phyloP scores from a whole-genome alignment of 179 eudicot species.

The Carnegiea gigantea region DNA sequence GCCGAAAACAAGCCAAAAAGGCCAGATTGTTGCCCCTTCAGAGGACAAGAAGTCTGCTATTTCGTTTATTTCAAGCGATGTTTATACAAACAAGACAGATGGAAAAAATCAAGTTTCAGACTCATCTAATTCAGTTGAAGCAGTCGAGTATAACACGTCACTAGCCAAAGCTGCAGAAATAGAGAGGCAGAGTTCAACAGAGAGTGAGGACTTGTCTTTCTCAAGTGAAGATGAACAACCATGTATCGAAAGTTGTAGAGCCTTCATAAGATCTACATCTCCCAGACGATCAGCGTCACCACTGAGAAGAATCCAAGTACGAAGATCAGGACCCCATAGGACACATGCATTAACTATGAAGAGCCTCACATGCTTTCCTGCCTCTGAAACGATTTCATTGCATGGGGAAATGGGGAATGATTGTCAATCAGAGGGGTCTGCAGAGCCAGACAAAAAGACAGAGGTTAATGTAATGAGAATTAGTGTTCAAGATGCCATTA shows the following conservation, averaged over 20 bases:
- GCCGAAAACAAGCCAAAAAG: constrained; percentile 42
- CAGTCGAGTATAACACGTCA: constrained; percentile 70
- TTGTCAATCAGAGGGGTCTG: constrained; percentile 51
- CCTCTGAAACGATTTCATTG: constrained; percentile 53
- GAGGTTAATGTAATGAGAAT: constrained; percentile 64
- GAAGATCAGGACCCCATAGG: constrained; percentile 80
- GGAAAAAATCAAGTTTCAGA: constrained; percentile 26
- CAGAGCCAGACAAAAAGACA: constrained; percentile 50
- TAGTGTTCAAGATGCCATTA: constrained; percentile 95
- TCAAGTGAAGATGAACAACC: constrained; percentile 75
- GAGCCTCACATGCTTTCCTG: constrained; percentile 66
- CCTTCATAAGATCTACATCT: constrained; percentile 68
- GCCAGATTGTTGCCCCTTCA: constrained; percentile 15
- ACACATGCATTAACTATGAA: constrained; percentile 73
- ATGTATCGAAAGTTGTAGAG: constrained; percentile 78
- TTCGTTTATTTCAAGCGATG: constrained; percentile 31
- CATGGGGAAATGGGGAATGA: constrained; percentile 46
- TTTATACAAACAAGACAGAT: constrained; percentile 27
- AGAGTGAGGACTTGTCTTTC: constrained; percentile 58
- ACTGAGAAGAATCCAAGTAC: constrained; percentile 90
- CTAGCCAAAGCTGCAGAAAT: constrained; percentile 91
- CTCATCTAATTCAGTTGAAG: constrained; percentile 35
- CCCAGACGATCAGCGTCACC: constrained; percentile 99
- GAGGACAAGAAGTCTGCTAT: constrained; percentile 25
- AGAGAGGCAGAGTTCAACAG: constrained; percentile 70